phyloP scores from a whole-genome alignment of 2,329 filamentous ascomycete species.

The Aspergillus pseudotamarii region DNA sequence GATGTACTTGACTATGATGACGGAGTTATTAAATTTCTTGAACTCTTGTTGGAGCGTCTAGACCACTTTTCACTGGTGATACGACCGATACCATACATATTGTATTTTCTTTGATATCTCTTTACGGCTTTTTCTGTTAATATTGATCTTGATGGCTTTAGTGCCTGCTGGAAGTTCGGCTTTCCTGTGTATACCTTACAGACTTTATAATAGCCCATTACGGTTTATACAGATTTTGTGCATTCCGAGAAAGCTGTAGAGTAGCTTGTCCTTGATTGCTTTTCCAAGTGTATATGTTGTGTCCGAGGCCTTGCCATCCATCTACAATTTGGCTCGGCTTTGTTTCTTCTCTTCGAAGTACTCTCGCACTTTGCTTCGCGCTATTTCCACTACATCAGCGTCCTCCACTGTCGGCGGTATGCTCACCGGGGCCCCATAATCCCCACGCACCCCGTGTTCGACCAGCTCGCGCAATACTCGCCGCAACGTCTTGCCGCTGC shows the following conservation, averaged over 20 bases:
- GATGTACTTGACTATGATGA: slow-evolving; percentile 5
- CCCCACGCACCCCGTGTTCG: slow-evolving; percentile 76
- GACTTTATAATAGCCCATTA: not conserved
- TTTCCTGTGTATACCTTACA: slow-evolving; percentile 1
- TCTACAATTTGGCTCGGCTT: slow-evolving; percentile 50
- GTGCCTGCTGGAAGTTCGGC: not conserved
- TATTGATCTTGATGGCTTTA: slow-evolving; percentile 1
- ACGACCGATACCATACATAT: slow-evolving; percentile 11
- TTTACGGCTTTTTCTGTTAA: slow-evolving; percentile 5
- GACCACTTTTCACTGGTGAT: slow-evolving; percentile 5
- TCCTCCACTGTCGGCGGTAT: slow-evolving; percentile 89
- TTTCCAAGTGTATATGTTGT: not conserved
- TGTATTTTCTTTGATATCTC: slow-evolving; percentile 1
- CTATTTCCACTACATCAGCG: slow-evolving; percentile 70
- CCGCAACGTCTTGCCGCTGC: slow-evolving; percentile 87
- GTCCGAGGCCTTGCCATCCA: not conserved
- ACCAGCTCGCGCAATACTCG: slow-evolving; percentile 80
- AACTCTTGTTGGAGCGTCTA: not conserved
- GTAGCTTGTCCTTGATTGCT: not conserved
- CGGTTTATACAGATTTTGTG: not conserved
- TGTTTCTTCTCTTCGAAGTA: slow-evolving; percentile 64
- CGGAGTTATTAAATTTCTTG: not conserved
- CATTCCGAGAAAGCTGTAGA: not conserved
- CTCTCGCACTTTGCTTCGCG: slow-evolving; percentile 68
- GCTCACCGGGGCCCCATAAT: slow-evolving; percentile 71